These are phyloP conservation scores for Lasiodiplodia theobromae DNA, from an alignment of 2,329 filamentous ascomycete species.

Conservation along the genomic window DNA sequence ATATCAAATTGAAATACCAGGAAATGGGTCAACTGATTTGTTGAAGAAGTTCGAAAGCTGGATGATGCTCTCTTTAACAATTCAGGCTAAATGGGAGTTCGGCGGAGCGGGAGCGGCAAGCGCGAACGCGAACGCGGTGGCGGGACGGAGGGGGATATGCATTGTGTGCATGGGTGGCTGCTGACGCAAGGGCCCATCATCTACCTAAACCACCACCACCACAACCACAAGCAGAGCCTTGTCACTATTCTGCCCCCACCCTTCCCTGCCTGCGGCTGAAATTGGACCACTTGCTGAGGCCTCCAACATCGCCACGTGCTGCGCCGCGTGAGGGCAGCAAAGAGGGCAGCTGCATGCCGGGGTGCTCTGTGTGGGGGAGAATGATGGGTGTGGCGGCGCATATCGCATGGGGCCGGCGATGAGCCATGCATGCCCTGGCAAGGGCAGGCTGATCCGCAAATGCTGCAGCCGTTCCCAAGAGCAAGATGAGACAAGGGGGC, in stretches of 20 bases:
- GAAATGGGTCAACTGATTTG: too few relatives aligned
- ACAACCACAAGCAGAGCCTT: neutral
- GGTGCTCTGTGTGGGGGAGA: neutral
- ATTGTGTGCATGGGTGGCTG: neutral
- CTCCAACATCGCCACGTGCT: neutral
- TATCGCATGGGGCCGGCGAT: neutral
- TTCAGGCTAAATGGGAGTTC: slow-evolving; percentile 22
- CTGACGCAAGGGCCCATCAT: neutral
- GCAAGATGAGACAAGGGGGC: neutral
- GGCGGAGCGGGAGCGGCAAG: slow-evolving; percentile 20
- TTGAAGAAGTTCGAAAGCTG: neutral
- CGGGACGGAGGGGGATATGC: neutral
- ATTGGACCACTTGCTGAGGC: neutral
- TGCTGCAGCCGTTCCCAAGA: neutral
- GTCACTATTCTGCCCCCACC: too few relatives aligned
- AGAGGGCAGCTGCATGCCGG: neutral
- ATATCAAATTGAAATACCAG: neutral
- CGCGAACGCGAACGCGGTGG: slow-evolving; percentile 2
- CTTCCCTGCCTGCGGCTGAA: neutral
- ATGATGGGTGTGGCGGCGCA: neutral
- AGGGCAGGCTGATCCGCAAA: neutral
- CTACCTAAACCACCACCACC: neutral
- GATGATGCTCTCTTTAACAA: neutral
- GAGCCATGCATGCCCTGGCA: neutral
- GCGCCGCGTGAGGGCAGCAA: neutral